Percentiles rank a stretch among this genome's conserved stretches.
These are phyloP conservation scores for Dryadomyces sulphureus DNA, from an alignment of 2,329 filamentous ascomycete genomes.

Conservation along the genomic window DNA sequence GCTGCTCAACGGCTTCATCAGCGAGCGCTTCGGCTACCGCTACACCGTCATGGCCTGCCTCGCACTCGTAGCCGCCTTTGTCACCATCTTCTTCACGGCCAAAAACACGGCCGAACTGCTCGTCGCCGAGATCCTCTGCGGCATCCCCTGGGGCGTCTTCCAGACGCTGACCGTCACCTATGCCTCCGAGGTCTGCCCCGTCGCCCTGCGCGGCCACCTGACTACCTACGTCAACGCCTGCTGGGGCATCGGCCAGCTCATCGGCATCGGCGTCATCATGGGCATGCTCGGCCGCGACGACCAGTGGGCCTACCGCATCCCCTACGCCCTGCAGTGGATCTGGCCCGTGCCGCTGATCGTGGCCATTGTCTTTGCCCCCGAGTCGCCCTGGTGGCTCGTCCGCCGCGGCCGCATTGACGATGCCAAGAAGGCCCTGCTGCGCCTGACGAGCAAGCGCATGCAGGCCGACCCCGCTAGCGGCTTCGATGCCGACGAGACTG, in stretches of 20 bases:
- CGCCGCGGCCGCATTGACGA: slow-evolving; percentile 48
- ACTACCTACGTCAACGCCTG: slow-evolving; percentile 67
- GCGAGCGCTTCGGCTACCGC: slow-evolving; percentile 53
- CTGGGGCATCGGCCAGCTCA: slow-evolving; percentile 62
- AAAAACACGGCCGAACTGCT: slow-evolving; percentile 43
- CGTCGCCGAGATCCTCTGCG: slow-evolving; percentile 47
- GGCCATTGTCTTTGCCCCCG: slow-evolving; percentile 53
- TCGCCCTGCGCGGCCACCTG: slow-evolving; percentile 54
- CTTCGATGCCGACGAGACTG: slow-evolving; percentile 70
- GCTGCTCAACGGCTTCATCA: slow-evolving; percentile 48
- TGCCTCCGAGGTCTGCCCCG: slow-evolving; percentile 57
- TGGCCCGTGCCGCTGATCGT: slow-evolving; percentile 55
- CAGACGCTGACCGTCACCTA: slow-evolving; percentile 40
- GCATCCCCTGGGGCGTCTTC: slow-evolving; percentile 31
- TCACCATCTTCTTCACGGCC: slow-evolving; percentile 51
- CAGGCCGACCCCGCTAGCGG: slow-evolving; percentile 24
- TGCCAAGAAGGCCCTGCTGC: slow-evolving; percentile 50
- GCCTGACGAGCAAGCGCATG: slow-evolving; percentile 45
- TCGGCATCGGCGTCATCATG: slow-evolving; percentile 60
- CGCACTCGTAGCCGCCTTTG: slow-evolving; percentile 37
- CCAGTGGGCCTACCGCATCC: slow-evolving; percentile 48
- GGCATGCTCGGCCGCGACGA: slow-evolving; percentile 49
- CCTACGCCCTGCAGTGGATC: slow-evolving; percentile 61
- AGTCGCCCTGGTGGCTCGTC: slow-evolving; percentile 65
- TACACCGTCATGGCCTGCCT: slow-evolving; percentile 48